Evolutionary conservation across 352 stramenopile genomes (phyloP).

Genomic region (Globisporangium spinosum): DNA sequence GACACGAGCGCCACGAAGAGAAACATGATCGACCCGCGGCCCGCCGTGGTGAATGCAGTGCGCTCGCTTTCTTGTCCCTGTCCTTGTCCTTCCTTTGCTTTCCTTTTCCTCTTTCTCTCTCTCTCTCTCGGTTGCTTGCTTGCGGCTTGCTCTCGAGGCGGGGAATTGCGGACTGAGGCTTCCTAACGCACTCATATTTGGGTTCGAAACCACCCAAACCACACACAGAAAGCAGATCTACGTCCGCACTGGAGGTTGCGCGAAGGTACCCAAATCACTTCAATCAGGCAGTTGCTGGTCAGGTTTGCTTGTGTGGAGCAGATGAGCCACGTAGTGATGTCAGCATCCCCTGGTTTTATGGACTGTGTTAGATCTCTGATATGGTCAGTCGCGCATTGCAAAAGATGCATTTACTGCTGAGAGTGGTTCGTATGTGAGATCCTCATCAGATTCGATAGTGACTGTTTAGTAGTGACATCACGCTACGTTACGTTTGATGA

Average conservation of each 20-base stretch:
- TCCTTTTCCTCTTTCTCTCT: background rate
- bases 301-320: background rate
- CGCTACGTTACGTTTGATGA: background rate
- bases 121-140: background rate
- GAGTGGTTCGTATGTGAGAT: background rate
- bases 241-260: background rate
- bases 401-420: background rate
- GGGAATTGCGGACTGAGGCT: background rate
- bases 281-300: background rate
- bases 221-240: background rate
- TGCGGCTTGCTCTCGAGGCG: background rate
- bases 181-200: background rate
- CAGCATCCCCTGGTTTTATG: background rate
- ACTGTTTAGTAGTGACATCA: background rate
- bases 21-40: conserved; percentile 25
- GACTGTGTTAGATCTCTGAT: background rate
- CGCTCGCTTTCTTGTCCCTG: background rate
- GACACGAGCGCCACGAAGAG: conserved; percentile 45
- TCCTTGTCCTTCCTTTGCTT: conserved; percentile 3
- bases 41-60: conserved; percentile 3
- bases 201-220: background rate
- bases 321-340: background rate
- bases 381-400: background rate
- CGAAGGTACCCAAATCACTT: background rate
- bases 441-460: background rate